phyloP scores from a whole-genome alignment of 345 rosid genomes.

The Murraya paniculata region DNA sequence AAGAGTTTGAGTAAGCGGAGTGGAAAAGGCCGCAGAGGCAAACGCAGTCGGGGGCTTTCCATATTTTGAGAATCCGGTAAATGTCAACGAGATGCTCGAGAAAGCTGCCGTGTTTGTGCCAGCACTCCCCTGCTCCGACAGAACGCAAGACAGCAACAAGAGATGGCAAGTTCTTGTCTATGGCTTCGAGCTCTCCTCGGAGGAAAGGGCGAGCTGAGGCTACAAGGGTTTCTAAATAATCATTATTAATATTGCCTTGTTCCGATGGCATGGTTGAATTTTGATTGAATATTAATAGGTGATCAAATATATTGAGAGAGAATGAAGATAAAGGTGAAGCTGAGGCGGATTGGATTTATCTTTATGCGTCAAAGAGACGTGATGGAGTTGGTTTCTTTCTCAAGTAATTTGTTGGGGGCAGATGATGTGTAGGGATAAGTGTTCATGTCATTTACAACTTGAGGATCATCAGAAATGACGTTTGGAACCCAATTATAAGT shows the following conservation, averaged over 20 bases:
- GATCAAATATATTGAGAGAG: background rate
- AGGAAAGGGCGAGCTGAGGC: constrained; percentile 81
- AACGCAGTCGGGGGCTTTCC: constrained; percentile 77
- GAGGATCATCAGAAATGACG: too few relatives aligned
- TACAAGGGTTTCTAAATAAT: constrained; percentile 35
- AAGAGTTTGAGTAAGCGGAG: constrained; percentile 94
- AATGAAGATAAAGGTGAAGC: background rate
- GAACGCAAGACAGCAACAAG: constrained; percentile 68
- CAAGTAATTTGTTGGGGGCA: background rate
- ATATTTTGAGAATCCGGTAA: constrained; percentile 73
- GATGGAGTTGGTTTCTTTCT: background rate
- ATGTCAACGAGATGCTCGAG: constrained; percentile 78
- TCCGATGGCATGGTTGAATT: constrained; percentile 10
- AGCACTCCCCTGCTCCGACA: constrained; percentile 98
- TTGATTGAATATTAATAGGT: too few relatives aligned
- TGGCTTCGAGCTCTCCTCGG: constrained; percentile 71
- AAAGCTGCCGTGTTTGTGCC: constrained; percentile 98
- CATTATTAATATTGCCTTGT: background rate
- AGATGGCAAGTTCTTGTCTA: constrained; percentile 62
- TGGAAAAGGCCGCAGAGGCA: constrained; percentile 94
- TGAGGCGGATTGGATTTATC: background rate
- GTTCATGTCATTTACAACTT: too few relatives aligned
- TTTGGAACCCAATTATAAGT: too few relatives aligned
- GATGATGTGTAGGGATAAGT: background rate
- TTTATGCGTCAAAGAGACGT: background rate